These are phyloP conservation scores for Penicillium sp. DNA, from an alignment of 2,329 filamentous ascomycete species.

Conservation along the genomic window DNA sequence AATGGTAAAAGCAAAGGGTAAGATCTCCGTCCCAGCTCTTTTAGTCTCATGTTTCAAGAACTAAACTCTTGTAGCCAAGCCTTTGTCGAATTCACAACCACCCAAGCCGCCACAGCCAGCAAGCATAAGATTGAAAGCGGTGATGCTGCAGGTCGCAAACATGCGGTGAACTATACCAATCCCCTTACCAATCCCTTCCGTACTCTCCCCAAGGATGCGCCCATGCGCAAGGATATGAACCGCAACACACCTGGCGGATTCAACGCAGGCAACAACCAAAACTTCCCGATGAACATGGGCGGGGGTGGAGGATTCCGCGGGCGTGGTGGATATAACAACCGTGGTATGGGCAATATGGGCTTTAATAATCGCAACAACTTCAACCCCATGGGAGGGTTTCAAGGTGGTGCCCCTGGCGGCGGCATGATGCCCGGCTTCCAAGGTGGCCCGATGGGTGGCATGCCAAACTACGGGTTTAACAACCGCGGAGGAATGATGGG, in stretches of 20 bases:
- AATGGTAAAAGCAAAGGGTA: conserved; percentile 99
- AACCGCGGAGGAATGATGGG: conserved; percentile 53
- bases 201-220: conserved; percentile 82
- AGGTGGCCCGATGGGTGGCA: conserved; percentile 45
- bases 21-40: conserved; percentile 22
- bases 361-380: conserved; percentile 14
- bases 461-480: conserved; percentile 47
- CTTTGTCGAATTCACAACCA: conserved; percentile 76
- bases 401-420: conserved; percentile 40
- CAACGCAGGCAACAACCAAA: conserved; percentile 34
- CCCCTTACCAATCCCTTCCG: conserved; percentile 80
- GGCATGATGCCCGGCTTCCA: conserved; percentile 46
- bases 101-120: conserved; percentile 76
- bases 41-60: background rate
- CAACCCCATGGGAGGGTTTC: conserved; percentile 49
- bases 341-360: conserved; percentile 17
- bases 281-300: conserved; percentile 39
- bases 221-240: conserved; percentile 61
- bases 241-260: conserved; percentile 43
- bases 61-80: conserved; percentile 55
- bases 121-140: conserved; percentile 74
- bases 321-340: conserved; percentile 47
- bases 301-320: conserved; percentile 46
- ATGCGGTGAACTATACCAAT: conserved; percentile 67
- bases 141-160: conserved; percentile 56